Percentiles rank a stretch among this genome's conserved stretches.
Evolutionary conservation across 768 basidiomycete species (phyloP).

Genomic region (Xerocomus spinulosus): DNA sequence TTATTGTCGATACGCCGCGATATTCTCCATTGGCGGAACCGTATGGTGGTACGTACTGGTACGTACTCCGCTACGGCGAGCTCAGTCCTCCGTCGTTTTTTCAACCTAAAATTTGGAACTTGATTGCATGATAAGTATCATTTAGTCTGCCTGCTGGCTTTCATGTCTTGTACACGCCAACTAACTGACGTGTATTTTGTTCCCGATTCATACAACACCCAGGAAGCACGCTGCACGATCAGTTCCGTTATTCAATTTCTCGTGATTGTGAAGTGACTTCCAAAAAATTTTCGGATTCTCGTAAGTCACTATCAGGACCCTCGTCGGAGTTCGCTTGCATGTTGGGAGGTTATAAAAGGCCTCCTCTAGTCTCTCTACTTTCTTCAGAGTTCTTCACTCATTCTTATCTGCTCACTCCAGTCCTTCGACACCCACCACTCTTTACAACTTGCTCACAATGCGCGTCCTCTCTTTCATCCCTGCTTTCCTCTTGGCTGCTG

Average conservation of each 20-base stretch:
- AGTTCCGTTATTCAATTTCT: conserved; percentile 16
- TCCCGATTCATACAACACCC: conserved; percentile 1
- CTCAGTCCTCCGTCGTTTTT: neutral
- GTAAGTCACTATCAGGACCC: neutral
- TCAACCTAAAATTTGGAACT: neutral
- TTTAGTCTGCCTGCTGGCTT: conserved; percentile 1
- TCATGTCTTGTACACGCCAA: neutral
- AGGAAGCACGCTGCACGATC: neutral
- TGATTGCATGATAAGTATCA: neutral
- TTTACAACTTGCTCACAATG: conserved; percentile 15
- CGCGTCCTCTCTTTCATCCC: conserved; percentile 27
- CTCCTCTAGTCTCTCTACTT: neutral
- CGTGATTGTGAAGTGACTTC: neutral
- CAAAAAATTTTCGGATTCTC: neutral
- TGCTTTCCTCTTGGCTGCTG: conserved; percentile 16
- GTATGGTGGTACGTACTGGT: neutral
- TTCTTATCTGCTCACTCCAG: neutral
- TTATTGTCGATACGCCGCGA: conserved; percentile 2
- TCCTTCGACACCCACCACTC: conserved; percentile 9
- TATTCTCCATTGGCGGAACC: neutral
- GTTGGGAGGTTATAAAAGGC: conserved; percentile 15
- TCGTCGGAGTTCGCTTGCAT: neutral
- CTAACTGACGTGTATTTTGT: conserved; percentile 5
- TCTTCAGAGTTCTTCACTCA: conserved; percentile 3
- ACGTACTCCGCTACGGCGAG: neutral